phyloP scores from a whole-genome alignment of 2,329 filamentous ascomycete genomes.

The Nannizziopsis arthrosporioides region DNA sequence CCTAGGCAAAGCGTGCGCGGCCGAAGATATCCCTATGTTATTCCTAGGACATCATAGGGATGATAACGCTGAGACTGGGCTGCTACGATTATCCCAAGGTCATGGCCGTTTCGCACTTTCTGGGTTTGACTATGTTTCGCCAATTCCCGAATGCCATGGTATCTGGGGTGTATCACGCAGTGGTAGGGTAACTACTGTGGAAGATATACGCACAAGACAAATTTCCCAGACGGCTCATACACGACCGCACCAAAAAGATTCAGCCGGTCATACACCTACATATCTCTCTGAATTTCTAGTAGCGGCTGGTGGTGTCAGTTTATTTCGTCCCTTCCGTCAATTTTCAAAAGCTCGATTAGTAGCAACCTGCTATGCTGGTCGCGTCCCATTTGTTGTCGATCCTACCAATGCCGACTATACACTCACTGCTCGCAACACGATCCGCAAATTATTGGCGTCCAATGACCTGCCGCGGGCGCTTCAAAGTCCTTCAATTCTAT shows the following conservation, averaged over 20 bases:
- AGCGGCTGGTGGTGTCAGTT: conserved; percentile 26
- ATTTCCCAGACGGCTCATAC: neutral
- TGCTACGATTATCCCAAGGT: conserved; percentile 62
- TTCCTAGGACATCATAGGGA: conserved; percentile 80
- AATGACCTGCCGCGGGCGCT: conserved; percentile 58
- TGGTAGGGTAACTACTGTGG: conserved; percentile 28
- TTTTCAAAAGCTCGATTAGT: conserved; percentile 57
- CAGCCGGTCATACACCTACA: too few relatives aligned
- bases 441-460: conserved; percentile 53
- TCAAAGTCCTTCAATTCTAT: conserved; percentile 51
- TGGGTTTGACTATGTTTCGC: conserved; percentile 53
- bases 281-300: conserved; percentile 10
- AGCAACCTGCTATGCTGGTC: conserved; percentile 54
- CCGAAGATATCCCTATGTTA: conserved; percentile 45
- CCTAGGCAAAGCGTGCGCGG: conserved; percentile 51
- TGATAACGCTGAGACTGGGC: conserved; percentile 79
- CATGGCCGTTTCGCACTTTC: conserved; percentile 59
- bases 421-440: conserved; percentile 67
- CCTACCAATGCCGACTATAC: conserved; percentile 66
- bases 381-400: conserved; percentile 71
- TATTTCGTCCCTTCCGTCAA: conserved; percentile 30
- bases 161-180: conserved; percentile 60
- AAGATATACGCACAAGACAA: neutral
- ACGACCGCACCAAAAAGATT: neutral
- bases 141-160: conserved; percentile 75